Evolutionary conservation across 2,329 filamentous ascomycete species (phyloP), one percentile per base, ranked within the genome.

Genomic region (Talaromyces sp.): DNA sequence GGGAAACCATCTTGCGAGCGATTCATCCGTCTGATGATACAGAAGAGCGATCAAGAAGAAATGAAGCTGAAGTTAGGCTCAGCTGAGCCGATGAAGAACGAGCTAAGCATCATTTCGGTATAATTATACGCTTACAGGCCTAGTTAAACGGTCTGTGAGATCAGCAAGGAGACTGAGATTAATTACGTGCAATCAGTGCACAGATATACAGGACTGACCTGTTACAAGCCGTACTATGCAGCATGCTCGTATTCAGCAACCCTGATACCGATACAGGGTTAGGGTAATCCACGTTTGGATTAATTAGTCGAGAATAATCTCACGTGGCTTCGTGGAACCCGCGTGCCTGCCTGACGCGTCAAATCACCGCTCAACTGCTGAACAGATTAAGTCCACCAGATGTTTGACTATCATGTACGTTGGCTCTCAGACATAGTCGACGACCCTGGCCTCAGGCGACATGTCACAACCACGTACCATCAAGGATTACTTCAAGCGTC

Each of bases 401-500:
- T 23, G 33, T 44, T 39, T 33, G 6, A 28, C 3, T 39, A 40
- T 40, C 35, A 40, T 28, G 39, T 42, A 31, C 23, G 25, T 33
- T 9, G 25, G 56, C 33, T 25, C 14, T 14, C 55, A 23, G 25
- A 48, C 18, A 33, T 31, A 58, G 14, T 48, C n/a, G 8, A 50
- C 1, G 9, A 58, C 18, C 16, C 21, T 40, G n/a, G 40, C 59
- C 46, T 46, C 25, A 60, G 33, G 33, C 52, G 62, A 57, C 31
- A 73, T 75, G 71, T 66, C 67, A 35, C 61, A 66, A 56, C 70
- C 70, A 63, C 72, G 69, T 16, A 76, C 68, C 55, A 79, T 83
- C 35, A 75, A 73, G 9, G 77, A 80, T 60, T 84, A 80, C 66
- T 84, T 84, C 70, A 77, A 75, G 54, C 75, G 76, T 2, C 77